Evolutionary conservation across 257 asterid species (phyloP).

Genomic region (Prunella vulgaris): DNA sequence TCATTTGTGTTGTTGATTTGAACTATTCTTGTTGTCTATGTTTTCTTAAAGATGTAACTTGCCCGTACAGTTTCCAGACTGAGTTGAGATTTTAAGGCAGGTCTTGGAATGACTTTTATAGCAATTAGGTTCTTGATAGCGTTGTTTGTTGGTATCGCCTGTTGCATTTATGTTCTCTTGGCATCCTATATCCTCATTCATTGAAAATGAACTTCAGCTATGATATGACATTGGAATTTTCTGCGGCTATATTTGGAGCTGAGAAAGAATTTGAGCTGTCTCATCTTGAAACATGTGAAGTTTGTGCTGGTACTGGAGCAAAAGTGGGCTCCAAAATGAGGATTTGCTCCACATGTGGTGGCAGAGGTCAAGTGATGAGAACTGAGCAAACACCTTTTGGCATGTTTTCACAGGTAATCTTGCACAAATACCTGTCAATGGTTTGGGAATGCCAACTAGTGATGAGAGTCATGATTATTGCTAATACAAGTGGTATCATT

Average conservation of each 20-base stretch:
- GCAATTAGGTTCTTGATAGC: conserved; percentile 1
- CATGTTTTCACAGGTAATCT: conserved; percentile 92
- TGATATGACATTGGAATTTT: conserved; percentile 77
- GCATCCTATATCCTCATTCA: conserved; percentile 3
- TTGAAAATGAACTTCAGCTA: conserved; percentile 53
- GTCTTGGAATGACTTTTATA: conserved; percentile 14
- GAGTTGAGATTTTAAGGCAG: conserved; percentile 10
- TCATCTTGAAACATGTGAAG: conserved; percentile 92
- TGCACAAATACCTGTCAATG: neutral
- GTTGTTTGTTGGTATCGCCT: conserved; percentile 3
- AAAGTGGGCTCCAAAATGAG: conserved; percentile 92
- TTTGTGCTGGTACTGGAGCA: conserved; percentile 93
- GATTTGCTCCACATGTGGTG: conserved; percentile 96
- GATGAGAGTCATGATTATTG: neutral
- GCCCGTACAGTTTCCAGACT: neutral
- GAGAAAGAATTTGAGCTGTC: conserved; percentile 91
- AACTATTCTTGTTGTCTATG: neutral
- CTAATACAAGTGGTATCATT: neutral
- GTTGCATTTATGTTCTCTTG: conserved; percentile 3
- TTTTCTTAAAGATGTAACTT: neutral
- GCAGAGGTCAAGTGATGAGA: conserved; percentile 98
- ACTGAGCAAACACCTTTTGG: conserved; percentile 99
- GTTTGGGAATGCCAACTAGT: neutral
- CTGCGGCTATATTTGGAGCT: conserved; percentile 89
- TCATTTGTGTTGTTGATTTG: neutral